Evolutionary conservation across 768 basidiomycete genomes (phyloP).

Genomic region (Mycena belliarum): DNA sequence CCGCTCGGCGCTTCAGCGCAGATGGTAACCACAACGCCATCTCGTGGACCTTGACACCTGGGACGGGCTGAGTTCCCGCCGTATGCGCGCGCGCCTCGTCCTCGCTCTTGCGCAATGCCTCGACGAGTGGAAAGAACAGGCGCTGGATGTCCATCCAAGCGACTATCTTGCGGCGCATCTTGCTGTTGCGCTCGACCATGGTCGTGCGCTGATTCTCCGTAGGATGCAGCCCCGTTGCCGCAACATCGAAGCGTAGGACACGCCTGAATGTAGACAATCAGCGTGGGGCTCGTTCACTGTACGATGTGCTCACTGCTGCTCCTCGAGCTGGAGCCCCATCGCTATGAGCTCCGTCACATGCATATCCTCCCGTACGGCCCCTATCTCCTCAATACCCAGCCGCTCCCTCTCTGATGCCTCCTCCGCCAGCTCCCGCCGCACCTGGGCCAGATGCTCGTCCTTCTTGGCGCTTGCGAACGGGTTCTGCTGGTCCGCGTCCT

Average conservation of each 20-base stretch:
- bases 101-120: background rate
- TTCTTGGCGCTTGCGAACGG: constrained; percentile 6
- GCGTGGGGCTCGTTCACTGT: too few relatives aligned
- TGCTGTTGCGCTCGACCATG: constrained; percentile 12
- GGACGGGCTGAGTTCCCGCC: background rate
- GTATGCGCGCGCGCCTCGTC: background rate
- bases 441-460: constrained; percentile 10
- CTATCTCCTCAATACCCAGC: background rate
- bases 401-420: constrained; percentile 16
- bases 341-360: constrained; percentile 10
- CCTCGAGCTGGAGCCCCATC: constrained; percentile 20
- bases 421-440: constrained; percentile 18
- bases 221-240: constrained; percentile 7
- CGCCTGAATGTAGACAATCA: background rate
- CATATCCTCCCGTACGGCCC: constrained; percentile 1
- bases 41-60: background rate
- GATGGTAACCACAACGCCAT: constrained; percentile 27
- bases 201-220: constrained; percentile 22
- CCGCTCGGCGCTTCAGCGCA: background rate
- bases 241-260: background rate
- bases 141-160: background rate
- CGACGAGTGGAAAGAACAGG: background rate
- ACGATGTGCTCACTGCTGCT: constrained; percentile 21
- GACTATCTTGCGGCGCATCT: constrained; percentile 1
- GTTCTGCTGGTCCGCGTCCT: constrained; percentile 2